Evolutionary conservation across 192 early-diverging fungal genomes (phyloP).

Genomic region (Jimgerdemannia flammicorona): DNA sequence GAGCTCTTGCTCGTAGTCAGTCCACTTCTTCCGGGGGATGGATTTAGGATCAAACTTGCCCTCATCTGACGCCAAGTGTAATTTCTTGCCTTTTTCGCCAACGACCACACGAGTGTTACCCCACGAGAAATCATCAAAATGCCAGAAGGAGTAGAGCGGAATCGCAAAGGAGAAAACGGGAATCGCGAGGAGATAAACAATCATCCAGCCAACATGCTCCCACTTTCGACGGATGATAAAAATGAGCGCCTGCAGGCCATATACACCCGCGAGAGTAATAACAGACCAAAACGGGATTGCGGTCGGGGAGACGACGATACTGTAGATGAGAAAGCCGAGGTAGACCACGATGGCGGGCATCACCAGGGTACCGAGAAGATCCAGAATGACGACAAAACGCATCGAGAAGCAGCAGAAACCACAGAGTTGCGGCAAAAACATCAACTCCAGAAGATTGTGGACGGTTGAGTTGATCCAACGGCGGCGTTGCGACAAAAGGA

Average conservation of each 20-base stretch:
- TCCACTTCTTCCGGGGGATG: conserved; percentile 78
- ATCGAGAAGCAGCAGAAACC: conserved; percentile 98
- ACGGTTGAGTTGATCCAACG: conserved; percentile 99
- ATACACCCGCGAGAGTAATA: conserved; percentile 81
- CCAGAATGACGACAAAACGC: conserved; percentile 94
- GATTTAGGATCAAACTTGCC: conserved; percentile 74
- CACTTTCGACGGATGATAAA: conserved; percentile 69
- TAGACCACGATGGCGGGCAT: conserved; percentile 91
- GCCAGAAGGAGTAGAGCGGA: conserved; percentile 95
- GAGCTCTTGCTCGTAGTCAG: conserved; percentile 73
- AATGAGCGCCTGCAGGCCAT: conserved; percentile 86
- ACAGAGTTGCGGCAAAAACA: conserved; percentile 91
- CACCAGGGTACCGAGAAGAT: conserved; percentile 88
- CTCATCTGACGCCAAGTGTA: conserved; percentile 59
- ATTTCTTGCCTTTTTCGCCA: conserved; percentile 78
- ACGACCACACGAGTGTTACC: conserved; percentile 92
- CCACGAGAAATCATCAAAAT: conserved; percentile 99
- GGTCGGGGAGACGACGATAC: conserved; percentile 48
- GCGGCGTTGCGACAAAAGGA: conserved; percentile 96
- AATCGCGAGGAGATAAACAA: conserved; percentile 89
- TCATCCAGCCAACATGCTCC: conserved; percentile 96
- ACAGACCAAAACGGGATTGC: conserved; percentile 78
- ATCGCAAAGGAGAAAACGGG: conserved; percentile 84
- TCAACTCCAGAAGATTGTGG: conserved; percentile 95
- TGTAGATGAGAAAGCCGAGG: conserved; percentile 80